phyloP scores from a whole-genome alignment of 345 rosid species.

The Heritiera fomes region DNA sequence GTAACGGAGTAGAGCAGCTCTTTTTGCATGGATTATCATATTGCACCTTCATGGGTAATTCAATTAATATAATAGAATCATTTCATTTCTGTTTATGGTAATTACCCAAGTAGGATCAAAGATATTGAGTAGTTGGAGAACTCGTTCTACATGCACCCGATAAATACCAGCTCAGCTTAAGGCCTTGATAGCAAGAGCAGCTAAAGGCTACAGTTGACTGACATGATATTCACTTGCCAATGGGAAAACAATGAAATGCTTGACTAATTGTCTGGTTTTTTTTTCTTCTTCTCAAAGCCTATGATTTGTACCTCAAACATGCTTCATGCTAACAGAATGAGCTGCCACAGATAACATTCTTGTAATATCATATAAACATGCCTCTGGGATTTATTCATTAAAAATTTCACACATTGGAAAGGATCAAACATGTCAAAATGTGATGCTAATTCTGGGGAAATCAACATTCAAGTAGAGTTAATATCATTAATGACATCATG shows the following conservation, averaged over 20 bases:
- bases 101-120: neutral
- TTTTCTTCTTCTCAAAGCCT: neutral
- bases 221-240: neutral
- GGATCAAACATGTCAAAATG: neutral
- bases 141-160: neutral
- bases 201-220: neutral
- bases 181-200: neutral
- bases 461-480: neutral
- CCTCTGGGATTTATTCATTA: neutral
- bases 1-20: neutral
- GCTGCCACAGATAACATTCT: neutral
- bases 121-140: neutral
- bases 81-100: neutral
- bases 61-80: neutral
- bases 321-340: neutral
- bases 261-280: neutral
- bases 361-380: neutral
- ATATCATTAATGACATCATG: neutral
- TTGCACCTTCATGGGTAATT: neutral
- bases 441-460: neutral
- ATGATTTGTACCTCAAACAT: neutral
- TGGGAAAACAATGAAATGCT: neutral
- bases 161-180: neutral
- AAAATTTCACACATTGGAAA: neutral
- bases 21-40: neutral